Evolutionary conservation across 179 eudicot species (phyloP).

Genomic region (Gypsophila paniculata): DNA sequence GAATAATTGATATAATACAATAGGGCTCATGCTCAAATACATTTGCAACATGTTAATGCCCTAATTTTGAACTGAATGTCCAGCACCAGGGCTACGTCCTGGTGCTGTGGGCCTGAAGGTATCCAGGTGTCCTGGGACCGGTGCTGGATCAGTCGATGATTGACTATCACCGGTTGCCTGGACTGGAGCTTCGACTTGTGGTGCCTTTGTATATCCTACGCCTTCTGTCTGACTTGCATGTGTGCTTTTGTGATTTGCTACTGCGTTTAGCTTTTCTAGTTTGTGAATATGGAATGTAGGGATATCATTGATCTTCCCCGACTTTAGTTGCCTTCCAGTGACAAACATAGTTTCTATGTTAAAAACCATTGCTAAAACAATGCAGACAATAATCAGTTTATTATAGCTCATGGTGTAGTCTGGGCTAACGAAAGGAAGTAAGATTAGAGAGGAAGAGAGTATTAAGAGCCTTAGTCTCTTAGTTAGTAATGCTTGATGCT

Average conservation of each 20-base stretch:
- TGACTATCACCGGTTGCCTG: constrained; percentile 23
- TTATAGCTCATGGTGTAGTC: neutral
- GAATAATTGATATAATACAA: constrained; percentile 15
- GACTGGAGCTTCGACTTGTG: constrained; percentile 19
- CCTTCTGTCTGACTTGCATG: constrained; percentile 15
- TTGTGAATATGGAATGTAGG: too few relatives aligned
- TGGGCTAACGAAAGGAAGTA: neutral
- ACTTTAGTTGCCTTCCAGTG: constrained; percentile 33
- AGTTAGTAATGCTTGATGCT: constrained; percentile 16
- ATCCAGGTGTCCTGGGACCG: constrained; percentile 36
- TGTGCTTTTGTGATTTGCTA: neutral
- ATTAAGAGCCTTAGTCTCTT: neutral
- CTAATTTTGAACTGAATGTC: constrained; percentile 41
- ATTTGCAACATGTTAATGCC: constrained; percentile 9
- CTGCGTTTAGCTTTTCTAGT: too few relatives aligned
- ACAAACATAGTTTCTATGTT: constrained; percentile 22
- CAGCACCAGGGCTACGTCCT: constrained; percentile 63
- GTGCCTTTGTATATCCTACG: constrained; percentile 16
- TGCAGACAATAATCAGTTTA: constrained; percentile 27
- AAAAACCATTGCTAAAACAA: constrained; percentile 31
- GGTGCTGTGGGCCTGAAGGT: constrained; percentile 52
- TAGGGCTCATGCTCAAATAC: neutral
- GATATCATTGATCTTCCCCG: too few relatives aligned
- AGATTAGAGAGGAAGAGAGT: constrained; percentile 16
- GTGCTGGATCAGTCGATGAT: constrained; percentile 19